Percentiles rank a stretch among this genome's conserved stretches.
These are phyloP conservation scores for Phytopythium helicoides DNA, from an alignment of 352 stramenopile genomes.

Conservation along the genomic window DNA sequence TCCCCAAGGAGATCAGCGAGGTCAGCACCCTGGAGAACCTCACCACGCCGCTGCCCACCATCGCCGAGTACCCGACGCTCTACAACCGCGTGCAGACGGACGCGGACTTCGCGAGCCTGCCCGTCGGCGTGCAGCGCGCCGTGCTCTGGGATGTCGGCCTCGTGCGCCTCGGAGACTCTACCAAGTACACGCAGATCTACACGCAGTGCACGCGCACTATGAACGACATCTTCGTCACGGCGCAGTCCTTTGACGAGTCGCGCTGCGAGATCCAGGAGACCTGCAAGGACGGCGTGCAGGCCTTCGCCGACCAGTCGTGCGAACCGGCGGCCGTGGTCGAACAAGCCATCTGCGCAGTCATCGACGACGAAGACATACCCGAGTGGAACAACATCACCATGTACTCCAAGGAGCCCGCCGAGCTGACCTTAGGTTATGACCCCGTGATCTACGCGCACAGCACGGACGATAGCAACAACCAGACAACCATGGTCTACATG, in stretches of 20 bases:
- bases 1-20: too few species aligned
- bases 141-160: slow-evolving; percentile 35
- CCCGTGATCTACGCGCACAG: slow-evolving; percentile 25
- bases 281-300: slow-evolving; percentile 35
- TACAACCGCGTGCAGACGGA: neutral
- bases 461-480: neutral
- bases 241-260: slow-evolving; percentile 10
- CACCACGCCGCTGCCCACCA: too few species aligned
- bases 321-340: slow-evolving; percentile 8
- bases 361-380: neutral
- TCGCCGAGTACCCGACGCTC: neutral
- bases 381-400: slow-evolving; percentile 1
- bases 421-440: slow-evolving; percentile 24
- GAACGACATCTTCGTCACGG: slow-evolving; percentile 31
- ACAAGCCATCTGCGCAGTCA: slow-evolving; percentile 18
- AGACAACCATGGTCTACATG: slow-evolving; percentile 16
- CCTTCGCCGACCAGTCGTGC: slow-evolving; percentile 19
- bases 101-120: slow-evolving; percentile 3
- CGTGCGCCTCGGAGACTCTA: slow-evolving; percentile 6
- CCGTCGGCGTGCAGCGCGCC: slow-evolving; percentile 19
- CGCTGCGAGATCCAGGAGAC: neutral
- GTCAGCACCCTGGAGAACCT: too few species aligned
- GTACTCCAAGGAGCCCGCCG: slow-evolving; percentile 15
- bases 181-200: slow-evolving; percentile 30
- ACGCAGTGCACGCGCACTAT: slow-evolving; percentile 35